A percentile compares a stretch with the other conserved stretches of the same genome.
Conservation (phyloP, 495 filamentous ascomycete species). For the Talaromyces wortmannii region DNA sequence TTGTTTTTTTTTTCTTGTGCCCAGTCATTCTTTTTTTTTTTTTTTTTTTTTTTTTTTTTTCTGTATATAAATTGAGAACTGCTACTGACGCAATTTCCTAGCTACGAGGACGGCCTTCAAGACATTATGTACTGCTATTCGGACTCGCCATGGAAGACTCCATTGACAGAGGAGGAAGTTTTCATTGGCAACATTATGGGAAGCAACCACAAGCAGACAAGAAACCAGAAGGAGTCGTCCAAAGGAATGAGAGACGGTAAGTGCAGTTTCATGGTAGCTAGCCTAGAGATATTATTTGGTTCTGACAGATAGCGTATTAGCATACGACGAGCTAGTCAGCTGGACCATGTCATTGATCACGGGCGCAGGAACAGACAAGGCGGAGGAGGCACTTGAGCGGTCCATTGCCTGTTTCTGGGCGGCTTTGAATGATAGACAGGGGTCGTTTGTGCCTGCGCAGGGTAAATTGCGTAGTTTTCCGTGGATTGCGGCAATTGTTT, state of each 20-base stretch:
- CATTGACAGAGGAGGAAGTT: slow-evolving; percentile 66
- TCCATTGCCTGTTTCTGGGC: slow-evolving; percentile 43
- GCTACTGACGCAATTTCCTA: slow-evolving; percentile 11
- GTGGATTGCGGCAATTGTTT: slow-evolving; percentile 36
- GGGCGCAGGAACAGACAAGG: slow-evolving; percentile 20
- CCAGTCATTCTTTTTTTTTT: too few relatives aligned
- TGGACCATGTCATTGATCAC: slow-evolving; percentile 27
- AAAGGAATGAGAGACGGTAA: slow-evolving; percentile 47
- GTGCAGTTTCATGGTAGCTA: not conserved
- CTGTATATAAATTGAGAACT: not conserved
- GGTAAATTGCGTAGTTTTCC: slow-evolving; percentile 34
- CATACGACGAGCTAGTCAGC: slow-evolving; percentile 20
- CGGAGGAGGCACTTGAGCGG: slow-evolving; percentile 34
- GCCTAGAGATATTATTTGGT: not conserved
- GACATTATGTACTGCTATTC: slow-evolving; percentile 51
- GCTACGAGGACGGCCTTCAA: slow-evolving; percentile 59
- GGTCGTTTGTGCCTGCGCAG: slow-evolving; percentile 7
- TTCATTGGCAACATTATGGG: slow-evolving; percentile 70
- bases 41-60: too few relatives aligned
- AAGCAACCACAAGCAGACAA: slow-evolving; percentile 48
- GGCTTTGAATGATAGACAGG: slow-evolving; percentile 18
- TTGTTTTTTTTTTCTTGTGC: too few relatives aligned
- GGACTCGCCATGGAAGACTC: slow-evolving; percentile 42
- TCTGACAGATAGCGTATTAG: not conserved
- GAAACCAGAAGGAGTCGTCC: slow-evolving; percentile 56